Base-by-base conservation (phyloP, 306 rosid genomes). In the Castanea mollissima region DNA sequence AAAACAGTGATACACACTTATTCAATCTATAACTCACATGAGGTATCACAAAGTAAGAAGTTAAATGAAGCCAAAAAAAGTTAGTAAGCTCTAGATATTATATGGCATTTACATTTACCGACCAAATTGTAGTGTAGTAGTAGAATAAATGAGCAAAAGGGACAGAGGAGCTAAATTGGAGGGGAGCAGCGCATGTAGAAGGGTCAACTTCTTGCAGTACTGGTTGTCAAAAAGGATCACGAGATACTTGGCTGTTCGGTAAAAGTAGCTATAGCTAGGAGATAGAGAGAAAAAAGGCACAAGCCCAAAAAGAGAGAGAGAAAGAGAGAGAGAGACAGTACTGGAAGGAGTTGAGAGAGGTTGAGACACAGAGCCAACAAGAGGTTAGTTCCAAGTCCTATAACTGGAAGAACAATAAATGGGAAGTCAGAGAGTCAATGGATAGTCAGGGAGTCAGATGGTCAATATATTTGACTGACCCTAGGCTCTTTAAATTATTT, bases 351-450 rank as follows among this genome's bases (percentile, higher is more conserved):
- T 41, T 41, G 46, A 38, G 46, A 38, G 19, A 4, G 15, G 14
- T 21, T 4, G 19, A 35, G 51, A 19, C 23, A 25, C 72, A 19
- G 9, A 8, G 38, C 72, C 72, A 20, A 11, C 7, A 1, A 23
- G 34, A 46, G 34, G 31, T 19, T 10, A 51, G 57, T 29, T 4
- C 34, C 14, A 10, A 27, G 79, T 29, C 27, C 9, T 64, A 5
- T 31, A 35, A 20, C 41, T 35, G 2, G 32, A 55, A 20, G 32
- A 75, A 44, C 80, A 76, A 57, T 87, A 23, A 84, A 79, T 84
- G 75, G 25, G 18, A 29, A 76, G 86, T 82, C 91, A 80, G 91
- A 82, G 79, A 79, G 91, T 85, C 91, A 80, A 87, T 25, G 19
- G 12, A 63, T 34, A 57, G 85, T 82, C 91, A 80, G 86, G 81